Percentiles rank a stretch among this genome's conserved stretches.
Evolutionary conservation across 2,329 filamentous ascomycete genomes (phyloP).

Genomic region (Hypoxylon sp.): DNA sequence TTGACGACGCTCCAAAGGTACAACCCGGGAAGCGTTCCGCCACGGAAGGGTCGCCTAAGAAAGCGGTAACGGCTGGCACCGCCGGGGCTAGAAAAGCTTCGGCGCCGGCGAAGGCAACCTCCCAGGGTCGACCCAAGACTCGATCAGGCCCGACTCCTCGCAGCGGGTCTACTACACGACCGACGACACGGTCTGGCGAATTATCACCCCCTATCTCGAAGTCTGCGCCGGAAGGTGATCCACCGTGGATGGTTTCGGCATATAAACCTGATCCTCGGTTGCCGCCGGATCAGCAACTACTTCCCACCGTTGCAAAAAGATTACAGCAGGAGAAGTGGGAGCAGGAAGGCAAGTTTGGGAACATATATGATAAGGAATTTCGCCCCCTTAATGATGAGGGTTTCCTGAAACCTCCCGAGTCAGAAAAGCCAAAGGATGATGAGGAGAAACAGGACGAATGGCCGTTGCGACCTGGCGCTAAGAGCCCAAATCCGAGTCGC

Average conservation of each 20-base stretch:
- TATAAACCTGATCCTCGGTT: slow-evolving; percentile 96
- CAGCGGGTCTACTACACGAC: slow-evolving; percentile 66
- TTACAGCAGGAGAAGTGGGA: slow-evolving; percentile 97
- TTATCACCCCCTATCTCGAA: slow-evolving; percentile 60
- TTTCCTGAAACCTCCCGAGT: slow-evolving; percentile 61
- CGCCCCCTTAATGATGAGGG: slow-evolving; percentile 80
- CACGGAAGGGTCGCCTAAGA: slow-evolving; percentile 69
- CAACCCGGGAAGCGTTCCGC: slow-evolving; percentile 57
- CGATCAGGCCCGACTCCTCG: slow-evolving; percentile 67
- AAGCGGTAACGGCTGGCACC: slow-evolving; percentile 51
- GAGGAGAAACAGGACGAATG: slow-evolving; percentile 64
- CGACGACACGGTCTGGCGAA: slow-evolving; percentile 73
- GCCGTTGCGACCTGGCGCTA: slow-evolving; percentile 68
- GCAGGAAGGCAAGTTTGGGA: slow-evolving; percentile 87
- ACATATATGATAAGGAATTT: slow-evolving; percentile 88
- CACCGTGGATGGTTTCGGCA: slow-evolving; percentile 93
- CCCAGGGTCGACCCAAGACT: slow-evolving; percentile 70
- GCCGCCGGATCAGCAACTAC: slow-evolving; percentile 93
- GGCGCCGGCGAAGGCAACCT: slow-evolving; percentile 57
- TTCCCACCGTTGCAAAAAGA: slow-evolving; percentile 91
- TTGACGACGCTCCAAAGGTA: slow-evolving; percentile 60
- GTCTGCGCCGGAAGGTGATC: slow-evolving; percentile 85
- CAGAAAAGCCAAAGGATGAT: slow-evolving; percentile 50
- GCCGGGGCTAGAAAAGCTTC: slow-evolving; percentile 60
- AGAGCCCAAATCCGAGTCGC: slow-evolving; percentile 63